phyloP scores from a whole-genome alignment of 371 early-diverging fungal genomes.

The Actinomucor elegans region DNA sequence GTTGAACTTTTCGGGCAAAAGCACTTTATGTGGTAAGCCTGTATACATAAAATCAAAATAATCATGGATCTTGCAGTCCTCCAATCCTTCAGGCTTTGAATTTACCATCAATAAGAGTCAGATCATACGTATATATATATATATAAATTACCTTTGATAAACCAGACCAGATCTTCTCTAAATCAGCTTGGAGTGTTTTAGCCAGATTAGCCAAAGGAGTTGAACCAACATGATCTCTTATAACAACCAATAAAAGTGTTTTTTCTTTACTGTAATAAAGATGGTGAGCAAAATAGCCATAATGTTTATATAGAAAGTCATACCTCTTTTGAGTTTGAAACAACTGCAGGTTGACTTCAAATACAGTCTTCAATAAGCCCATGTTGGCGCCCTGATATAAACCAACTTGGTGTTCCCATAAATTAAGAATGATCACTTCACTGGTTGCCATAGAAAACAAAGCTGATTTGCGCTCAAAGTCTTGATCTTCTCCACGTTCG shows the following conservation, averaged over 20 bases:
- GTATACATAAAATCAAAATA: constrained; percentile 92
- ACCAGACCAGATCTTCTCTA: constrained; percentile 89
- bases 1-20: constrained; percentile 85
- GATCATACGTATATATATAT: too few species aligned
- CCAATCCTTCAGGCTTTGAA: constrained; percentile 75
- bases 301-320: background rate
- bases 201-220: constrained; percentile 85
- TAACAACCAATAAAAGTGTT: constrained; percentile 94
- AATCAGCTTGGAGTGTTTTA: constrained; percentile 75
- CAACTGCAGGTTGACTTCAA: constrained; percentile 96
- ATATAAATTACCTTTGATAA: constrained; percentile 68
- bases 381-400: constrained; percentile 98
- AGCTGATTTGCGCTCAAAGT: constrained; percentile 97
- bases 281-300: background rate
- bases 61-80: constrained; percentile 76
- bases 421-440: constrained; percentile 94
- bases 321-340: constrained; percentile 78
- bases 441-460: constrained; percentile 94
- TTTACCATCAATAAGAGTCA: too few species aligned
- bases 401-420: constrained; percentile 99
- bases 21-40: constrained; percentile 89
- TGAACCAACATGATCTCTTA: constrained; percentile 90
- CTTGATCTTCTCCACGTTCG: constrained; percentile 98
- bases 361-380: constrained; percentile 96
- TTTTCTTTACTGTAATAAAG: constrained; percentile 60